A percentile compares a stretch with the other conserved stretches of the same genome.
These are phyloP conservation scores for Chlamydomonas sp. DNA, from an alignment of 139 green algal species.

Conservation along the genomic window DNA sequence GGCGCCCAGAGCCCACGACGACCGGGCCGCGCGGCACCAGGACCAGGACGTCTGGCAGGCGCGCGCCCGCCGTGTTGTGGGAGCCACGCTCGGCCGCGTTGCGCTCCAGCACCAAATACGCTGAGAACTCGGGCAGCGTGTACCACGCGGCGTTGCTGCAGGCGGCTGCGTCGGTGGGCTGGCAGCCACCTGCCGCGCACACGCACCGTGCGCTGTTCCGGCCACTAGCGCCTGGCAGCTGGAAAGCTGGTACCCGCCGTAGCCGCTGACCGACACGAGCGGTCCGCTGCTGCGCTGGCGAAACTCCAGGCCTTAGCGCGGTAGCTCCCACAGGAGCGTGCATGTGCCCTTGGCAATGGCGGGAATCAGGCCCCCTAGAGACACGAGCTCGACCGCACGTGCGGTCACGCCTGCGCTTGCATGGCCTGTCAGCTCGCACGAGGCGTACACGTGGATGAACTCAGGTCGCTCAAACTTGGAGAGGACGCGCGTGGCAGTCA, in stretches of 20 bases:
- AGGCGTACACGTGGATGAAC: slow-evolving; percentile 45
- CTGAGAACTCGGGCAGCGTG: slow-evolving; percentile 42
- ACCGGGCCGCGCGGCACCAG: slow-evolving; percentile 26
- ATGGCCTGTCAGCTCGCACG: too few relatives aligned
- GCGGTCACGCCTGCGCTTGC: too few relatives aligned
- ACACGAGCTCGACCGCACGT: background rate
- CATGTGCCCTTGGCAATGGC: too few relatives aligned
- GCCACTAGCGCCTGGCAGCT: background rate
- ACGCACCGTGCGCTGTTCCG: too few relatives aligned
- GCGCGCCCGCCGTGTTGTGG: background rate
- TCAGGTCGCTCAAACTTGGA: slow-evolving; percentile 35
- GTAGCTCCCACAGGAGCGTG: slow-evolving; percentile 31
- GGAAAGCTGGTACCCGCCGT: slow-evolving; percentile 25
- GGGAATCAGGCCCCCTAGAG: too few relatives aligned
- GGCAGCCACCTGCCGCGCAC: too few relatives aligned
- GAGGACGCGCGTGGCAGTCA: slow-evolving; percentile 14
- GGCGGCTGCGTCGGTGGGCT: background rate
- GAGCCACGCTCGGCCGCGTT: background rate
- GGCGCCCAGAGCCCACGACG: background rate
- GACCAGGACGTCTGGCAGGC: slow-evolving; percentile 19
- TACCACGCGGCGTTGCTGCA: slow-evolving; percentile 11
- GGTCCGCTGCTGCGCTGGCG: slow-evolving; percentile 13
- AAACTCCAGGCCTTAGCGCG: slow-evolving; percentile 46
- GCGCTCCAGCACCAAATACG: slow-evolving; percentile 48
- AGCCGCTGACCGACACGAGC: slow-evolving; percentile 19